Evolutionary conservation across 805 yeast genomes (phyloP).

Genomic region (Suhomyces sp.): DNA sequence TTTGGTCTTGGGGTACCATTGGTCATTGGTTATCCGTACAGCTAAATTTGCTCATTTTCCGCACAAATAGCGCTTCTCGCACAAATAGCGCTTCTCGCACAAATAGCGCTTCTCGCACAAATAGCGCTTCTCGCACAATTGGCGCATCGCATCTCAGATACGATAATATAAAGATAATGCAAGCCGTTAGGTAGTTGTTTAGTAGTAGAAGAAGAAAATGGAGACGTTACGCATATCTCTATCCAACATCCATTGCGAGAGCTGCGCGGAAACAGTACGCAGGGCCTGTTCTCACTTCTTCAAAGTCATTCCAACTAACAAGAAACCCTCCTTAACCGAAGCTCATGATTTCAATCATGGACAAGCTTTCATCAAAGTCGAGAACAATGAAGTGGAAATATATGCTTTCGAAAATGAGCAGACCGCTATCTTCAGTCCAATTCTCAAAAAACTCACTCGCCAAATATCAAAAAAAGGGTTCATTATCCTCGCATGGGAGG

Average conservation of each 20-base stretch:
- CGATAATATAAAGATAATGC: background rate
- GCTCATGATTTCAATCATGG: slow-evolving; percentile 5
- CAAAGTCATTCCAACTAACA: slow-evolving; percentile 6
- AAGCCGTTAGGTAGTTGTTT: background rate
- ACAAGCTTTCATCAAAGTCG: slow-evolving; percentile 16
- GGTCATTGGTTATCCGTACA: background rate
- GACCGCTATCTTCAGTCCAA: slow-evolving; percentile 3
- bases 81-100: background rate
- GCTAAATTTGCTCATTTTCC: background rate
- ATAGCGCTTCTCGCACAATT: background rate
- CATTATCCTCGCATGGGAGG: slow-evolving; percentile 33
- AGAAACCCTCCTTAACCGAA: slow-evolving; percentile 10
- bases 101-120: background rate
- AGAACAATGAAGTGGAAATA: slow-evolving; percentile 26
- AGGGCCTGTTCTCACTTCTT: slow-evolving; percentile 22
- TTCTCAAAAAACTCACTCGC: slow-evolving; percentile 23
- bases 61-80: background rate
- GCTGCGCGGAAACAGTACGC: slow-evolving; percentile 44
- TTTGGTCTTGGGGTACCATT: slow-evolving; percentile 36
- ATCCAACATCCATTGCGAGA: slow-evolving; percentile 54
- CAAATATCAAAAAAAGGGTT: slow-evolving; percentile 37
- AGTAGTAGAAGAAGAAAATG: slow-evolving; percentile 12
- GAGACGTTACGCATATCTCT: slow-evolving; percentile 24
- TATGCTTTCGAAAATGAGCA: slow-evolving; percentile 14
- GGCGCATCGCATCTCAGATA: background rate